Percentiles rank a stretch among this genome's conserved stretches.
Evolutionary conservation across 805 yeast species (phyloP).

Genomic region (Pichia nanzhaoensis): DNA sequence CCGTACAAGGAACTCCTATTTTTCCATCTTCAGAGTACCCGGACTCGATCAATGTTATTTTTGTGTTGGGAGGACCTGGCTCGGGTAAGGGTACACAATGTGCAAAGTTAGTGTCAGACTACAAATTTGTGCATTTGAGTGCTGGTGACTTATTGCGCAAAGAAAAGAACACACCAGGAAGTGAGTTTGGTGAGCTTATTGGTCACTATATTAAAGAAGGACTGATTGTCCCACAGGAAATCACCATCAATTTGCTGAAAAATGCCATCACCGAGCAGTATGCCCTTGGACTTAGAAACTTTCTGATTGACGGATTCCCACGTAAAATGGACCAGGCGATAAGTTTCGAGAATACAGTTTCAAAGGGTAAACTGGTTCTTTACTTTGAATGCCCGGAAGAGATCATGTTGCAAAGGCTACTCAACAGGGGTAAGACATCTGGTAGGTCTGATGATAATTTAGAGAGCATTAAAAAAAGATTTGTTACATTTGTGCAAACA

Average conservation of each 20-base stretch:
- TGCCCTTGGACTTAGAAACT: conserved; percentile 48
- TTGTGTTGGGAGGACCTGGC: conserved; percentile 96
- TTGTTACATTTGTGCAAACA: conserved; percentile 77
- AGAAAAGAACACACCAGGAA: conserved; percentile 78
- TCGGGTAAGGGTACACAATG: conserved; percentile 98
- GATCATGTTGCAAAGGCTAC: conserved; percentile 76
- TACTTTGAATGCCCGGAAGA: conserved; percentile 78
- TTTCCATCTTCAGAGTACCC: conserved; percentile 7
- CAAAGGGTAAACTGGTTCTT: conserved; percentile 61
- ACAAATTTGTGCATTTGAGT: conserved; percentile 77
- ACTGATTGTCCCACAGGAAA: conserved; percentile 85
- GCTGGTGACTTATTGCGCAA: conserved; percentile 97
- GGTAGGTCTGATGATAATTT: conserved; percentile 92
- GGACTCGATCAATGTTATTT: conserved; percentile 57
- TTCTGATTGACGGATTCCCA: conserved; percentile 94
- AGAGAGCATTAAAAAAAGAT: conserved; percentile 86
- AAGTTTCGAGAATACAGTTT: conserved; percentile 78
- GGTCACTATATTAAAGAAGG: conserved; percentile 83
- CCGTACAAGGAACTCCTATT: conserved; percentile 20
- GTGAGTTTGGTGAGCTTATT: conserved; percentile 80
- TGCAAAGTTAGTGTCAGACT: conserved; percentile 72
- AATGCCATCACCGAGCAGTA: conserved; percentile 63
- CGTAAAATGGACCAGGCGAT: conserved; percentile 97
- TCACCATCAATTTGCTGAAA: conserved; percentile 76
- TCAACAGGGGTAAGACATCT: conserved; percentile 89